Conservation (phyloP, 2,329 filamentous ascomycete species). For the Monilinia polystroma region DNA sequence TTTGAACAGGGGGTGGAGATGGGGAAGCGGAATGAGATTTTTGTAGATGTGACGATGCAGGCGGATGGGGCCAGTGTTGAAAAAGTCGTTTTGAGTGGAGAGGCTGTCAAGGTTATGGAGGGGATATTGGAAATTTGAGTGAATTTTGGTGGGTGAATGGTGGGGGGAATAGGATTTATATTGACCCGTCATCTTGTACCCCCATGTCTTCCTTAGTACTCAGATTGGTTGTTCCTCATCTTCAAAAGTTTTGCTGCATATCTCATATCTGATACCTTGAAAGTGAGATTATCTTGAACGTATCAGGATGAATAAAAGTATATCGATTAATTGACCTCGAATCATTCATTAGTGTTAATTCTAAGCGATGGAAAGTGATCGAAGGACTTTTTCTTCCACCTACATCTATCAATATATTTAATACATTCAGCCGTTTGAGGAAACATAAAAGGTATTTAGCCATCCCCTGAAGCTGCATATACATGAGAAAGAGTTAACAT, state of each 20-base stretch:
- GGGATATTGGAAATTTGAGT: slow-evolving; percentile 27
- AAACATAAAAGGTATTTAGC: too few relatives aligned
- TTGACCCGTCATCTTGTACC: neutral
- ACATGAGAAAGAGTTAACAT: too few relatives aligned
- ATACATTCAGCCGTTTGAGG: too few relatives aligned
- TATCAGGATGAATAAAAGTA: neutral
- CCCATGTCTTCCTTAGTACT: neutral
- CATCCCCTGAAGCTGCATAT: too few relatives aligned
- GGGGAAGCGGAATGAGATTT: slow-evolving; percentile 45
- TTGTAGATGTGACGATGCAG: slow-evolving; percentile 29
- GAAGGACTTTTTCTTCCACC: too few relatives aligned
- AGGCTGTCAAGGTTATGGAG: slow-evolving; percentile 34
- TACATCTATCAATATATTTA: too few relatives aligned
- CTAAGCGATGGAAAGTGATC: too few relatives aligned
- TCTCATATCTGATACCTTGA: neutral
- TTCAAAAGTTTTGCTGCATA: neutral
- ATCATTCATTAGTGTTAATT: neutral
- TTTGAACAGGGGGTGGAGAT: slow-evolving; percentile 68
- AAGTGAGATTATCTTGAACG: neutral
- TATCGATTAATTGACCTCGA: neutral
- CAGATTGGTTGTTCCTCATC: neutral
- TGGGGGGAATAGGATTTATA: neutral
- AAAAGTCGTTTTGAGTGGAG: slow-evolving; percentile 31
- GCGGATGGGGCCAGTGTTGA: slow-evolving; percentile 25
- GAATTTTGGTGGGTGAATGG: fast-evolving